Percentiles rank a stretch among this genome's conserved stretches.
These are phyloP conservation scores for Paramecium bursaria DNA, from an alignment of 73 alveolate species.

Conservation along the genomic window DNA sequence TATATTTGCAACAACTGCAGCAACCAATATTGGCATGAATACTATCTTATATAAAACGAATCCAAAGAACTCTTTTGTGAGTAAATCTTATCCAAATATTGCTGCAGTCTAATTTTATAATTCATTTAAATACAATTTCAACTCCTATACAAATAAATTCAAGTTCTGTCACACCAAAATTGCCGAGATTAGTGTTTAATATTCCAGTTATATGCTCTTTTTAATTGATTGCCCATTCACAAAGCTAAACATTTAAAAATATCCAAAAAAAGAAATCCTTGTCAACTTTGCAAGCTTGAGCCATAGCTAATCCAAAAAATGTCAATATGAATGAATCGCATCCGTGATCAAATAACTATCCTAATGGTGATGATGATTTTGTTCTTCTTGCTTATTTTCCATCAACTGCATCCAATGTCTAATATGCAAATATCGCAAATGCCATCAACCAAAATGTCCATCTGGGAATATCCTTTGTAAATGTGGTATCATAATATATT, in stretches of 20 bases:
- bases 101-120: conserved; percentile 20
- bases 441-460: conserved; percentile 83
- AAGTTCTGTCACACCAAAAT: conserved; percentile 70
- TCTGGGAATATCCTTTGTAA: conserved; percentile 78
- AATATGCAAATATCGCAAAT: conserved; percentile 84
- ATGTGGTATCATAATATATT: conserved; percentile 81
- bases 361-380: conserved; percentile 91
- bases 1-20: neutral
- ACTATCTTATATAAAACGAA: conserved; percentile 13
- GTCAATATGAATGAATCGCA: conserved; percentile 66
- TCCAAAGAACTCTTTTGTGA: conserved; percentile 7
- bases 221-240: conserved; percentile 53
- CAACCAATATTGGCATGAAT: neutral
- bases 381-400: conserved; percentile 97
- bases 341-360: conserved; percentile 94
- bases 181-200: conserved; percentile 63
- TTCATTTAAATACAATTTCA: conserved; percentile 1
- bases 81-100: conserved; percentile 21
- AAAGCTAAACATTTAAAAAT: conserved; percentile 26
- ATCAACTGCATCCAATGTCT: conserved; percentile 96
- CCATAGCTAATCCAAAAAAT: conserved; percentile 57
- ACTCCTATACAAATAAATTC: conserved; percentile 56
- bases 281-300: conserved; percentile 59
- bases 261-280: conserved; percentile 49
- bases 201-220: conserved; percentile 64